Evolutionary conservation across 2,329 filamentous ascomycete genomes (phyloP).

Genomic region (Fusarium sp.): DNA sequence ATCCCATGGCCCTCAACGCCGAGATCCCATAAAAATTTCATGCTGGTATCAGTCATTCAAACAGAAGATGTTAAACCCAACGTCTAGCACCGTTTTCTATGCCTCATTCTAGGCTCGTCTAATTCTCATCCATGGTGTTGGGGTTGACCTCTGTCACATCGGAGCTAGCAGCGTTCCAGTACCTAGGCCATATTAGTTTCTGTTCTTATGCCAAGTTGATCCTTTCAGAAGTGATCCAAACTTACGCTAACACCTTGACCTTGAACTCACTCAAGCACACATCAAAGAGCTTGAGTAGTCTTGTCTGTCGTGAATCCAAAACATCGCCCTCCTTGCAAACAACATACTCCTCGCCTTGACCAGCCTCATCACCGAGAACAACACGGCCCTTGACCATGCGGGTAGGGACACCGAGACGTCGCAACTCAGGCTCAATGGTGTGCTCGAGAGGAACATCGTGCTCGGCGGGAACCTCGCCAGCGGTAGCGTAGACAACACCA

Average conservation of each 20-base stretch:
- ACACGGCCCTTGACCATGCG: slow-evolving; percentile 90
- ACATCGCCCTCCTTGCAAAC: slow-evolving; percentile 89
- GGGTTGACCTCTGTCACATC: slow-evolving; percentile 68
- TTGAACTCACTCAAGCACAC: slow-evolving; percentile 92
- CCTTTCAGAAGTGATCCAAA: slow-evolving; percentile 33
- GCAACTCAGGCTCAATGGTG: slow-evolving; percentile 88
- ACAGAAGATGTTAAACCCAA: slow-evolving; percentile 47
- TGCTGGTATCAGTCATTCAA: slow-evolving; percentile 54
- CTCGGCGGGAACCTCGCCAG: slow-evolving; percentile 81
- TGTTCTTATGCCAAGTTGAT: neutral
- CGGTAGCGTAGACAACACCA: slow-evolving; percentile 84
- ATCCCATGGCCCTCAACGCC: slow-evolving; percentile 53
- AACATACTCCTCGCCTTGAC: slow-evolving; percentile 71
- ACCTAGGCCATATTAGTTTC: slow-evolving; percentile 53
- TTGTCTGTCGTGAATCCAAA: slow-evolving; percentile 91
- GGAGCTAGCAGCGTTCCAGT: slow-evolving; percentile 71
- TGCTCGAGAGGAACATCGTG: slow-evolving; percentile 90
- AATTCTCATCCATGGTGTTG: slow-evolving; percentile 54
- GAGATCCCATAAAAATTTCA: slow-evolving; percentile 50
- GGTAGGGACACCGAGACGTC: slow-evolving; percentile 90
- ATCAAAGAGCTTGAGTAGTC: slow-evolving; percentile 92
- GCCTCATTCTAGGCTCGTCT: slow-evolving; percentile 17
- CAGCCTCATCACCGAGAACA: slow-evolving; percentile 71
- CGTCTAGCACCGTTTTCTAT: slow-evolving; percentile 43
- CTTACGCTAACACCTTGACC: slow-evolving; percentile 80